These are phyloP conservation scores for Cyberlindnera sargentensis DNA, from an alignment of 805 yeast genomes.

Conservation along the genomic window DNA sequence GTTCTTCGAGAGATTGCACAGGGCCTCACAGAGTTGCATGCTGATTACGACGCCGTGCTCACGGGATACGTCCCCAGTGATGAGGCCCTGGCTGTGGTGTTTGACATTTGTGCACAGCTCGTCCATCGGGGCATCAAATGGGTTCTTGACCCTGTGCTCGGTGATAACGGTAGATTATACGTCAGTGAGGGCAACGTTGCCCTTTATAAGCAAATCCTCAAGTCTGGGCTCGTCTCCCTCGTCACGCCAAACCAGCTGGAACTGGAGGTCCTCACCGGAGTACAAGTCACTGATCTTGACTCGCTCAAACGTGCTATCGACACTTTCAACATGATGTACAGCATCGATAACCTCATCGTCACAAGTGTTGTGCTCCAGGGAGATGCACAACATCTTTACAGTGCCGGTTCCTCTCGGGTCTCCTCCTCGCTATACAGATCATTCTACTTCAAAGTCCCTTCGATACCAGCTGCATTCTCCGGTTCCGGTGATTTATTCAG, in stretches of 20 bases:
- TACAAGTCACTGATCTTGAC: conserved; percentile 31
- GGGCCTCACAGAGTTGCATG: conserved; percentile 46
- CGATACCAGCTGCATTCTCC: conserved; percentile 53
- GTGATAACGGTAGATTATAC: conserved; percentile 81
- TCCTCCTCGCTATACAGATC: conserved; percentile 1
- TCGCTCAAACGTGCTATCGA: conserved; percentile 33
- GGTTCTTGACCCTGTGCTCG: conserved; percentile 87
- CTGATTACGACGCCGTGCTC: conserved; percentile 56
- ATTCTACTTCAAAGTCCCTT: conserved; percentile 34
- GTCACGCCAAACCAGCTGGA: conserved; percentile 76
- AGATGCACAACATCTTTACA: conserved; percentile 29
- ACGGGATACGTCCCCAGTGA: conserved; percentile 76
- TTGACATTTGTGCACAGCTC: conserved; percentile 30
- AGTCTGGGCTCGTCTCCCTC: conserved; percentile 36
- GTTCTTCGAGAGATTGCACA: conserved; percentile 42
- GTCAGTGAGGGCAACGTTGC: conserved; percentile 54
- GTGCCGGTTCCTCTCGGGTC: conserved; percentile 25
- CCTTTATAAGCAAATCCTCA: conserved; percentile 41
- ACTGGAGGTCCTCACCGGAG: conserved; percentile 50
- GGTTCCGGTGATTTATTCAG: conserved; percentile 75
- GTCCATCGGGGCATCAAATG: conserved; percentile 35
- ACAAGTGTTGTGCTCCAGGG: conserved; percentile 42
- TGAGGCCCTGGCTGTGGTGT: conserved; percentile 45
- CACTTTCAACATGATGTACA: conserved; percentile 36
- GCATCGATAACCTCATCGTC: conserved; percentile 46